Evolutionary conservation across 2,329 filamentous ascomycete genomes (phyloP).

Genomic region (Aspergillus aculeatus): DNA sequence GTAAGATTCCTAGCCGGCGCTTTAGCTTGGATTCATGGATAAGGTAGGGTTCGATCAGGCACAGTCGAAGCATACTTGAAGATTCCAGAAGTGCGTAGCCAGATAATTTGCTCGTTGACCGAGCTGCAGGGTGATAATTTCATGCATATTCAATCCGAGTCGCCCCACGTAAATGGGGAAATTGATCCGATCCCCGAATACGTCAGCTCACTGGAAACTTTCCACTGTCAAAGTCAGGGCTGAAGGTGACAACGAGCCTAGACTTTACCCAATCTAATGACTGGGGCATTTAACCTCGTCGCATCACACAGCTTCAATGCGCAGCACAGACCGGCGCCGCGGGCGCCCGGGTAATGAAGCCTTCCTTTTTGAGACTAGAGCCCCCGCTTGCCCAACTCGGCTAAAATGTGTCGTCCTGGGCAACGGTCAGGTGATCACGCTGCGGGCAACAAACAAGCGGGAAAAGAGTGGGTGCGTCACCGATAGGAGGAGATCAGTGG

Average conservation of each 20-base stretch:
- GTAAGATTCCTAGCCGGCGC: slow-evolving; percentile 76
- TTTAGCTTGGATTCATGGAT: slow-evolving; percentile 4
- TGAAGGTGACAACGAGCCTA: no score
- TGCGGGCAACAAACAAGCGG: slow-evolving; percentile 29
- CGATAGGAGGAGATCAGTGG: slow-evolving; percentile 12
- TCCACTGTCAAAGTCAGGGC: no score
- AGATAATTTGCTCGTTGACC: slow-evolving; percentile 91
- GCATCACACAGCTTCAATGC: background rate
- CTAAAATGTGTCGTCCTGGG: slow-evolving; percentile 25
- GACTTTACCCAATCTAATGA: no score
- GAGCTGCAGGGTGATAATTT: slow-evolving; percentile 91
- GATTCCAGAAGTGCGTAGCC: slow-evolving; percentile 96
- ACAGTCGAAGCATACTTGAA: slow-evolving; percentile 62
- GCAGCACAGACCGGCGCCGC: slow-evolving; percentile 7
- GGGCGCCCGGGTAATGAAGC: no score
- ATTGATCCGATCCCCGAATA: no score
- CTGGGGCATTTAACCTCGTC: slow-evolving; percentile 4
- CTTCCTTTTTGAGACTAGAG: slow-evolving; percentile 8
- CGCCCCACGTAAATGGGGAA: background rate
- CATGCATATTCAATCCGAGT: slow-evolving; percentile 65
- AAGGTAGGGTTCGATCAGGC: background rate
- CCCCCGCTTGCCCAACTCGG: slow-evolving; percentile 1
- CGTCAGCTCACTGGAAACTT: no score
- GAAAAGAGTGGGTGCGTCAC: slow-evolving; percentile 30
- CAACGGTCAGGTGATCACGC: slow-evolving; percentile 34